phyloP scores from a whole-genome alignment of 2,329 filamentous ascomycete genomes.

The Cryphonectria naterciae region DNA sequence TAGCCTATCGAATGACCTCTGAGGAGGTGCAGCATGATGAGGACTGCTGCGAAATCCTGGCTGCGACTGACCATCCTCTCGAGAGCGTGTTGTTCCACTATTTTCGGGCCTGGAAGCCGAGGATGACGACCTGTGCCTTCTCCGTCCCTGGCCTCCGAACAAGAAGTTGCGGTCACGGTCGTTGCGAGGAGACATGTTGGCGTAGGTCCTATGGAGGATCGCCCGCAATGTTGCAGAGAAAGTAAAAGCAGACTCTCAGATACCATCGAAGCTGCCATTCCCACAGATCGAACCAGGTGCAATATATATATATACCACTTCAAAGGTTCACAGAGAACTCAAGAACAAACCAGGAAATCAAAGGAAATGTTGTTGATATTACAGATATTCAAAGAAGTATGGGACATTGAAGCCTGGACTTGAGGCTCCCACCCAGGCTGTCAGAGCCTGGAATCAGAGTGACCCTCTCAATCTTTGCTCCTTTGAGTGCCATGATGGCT shows the following conservation, averaged over 20 bases:
- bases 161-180: constrained; percentile 11
- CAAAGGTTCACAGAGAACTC: not conserved
- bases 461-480: not conserved
- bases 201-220: not conserved
- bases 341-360: not conserved
- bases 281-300: not conserved
- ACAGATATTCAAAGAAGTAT: not conserved
- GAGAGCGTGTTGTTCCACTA: not conserved
- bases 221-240: not conserved
- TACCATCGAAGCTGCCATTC: not conserved
- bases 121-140: constrained; percentile 17
- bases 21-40: not conserved
- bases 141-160: constrained; percentile 8
- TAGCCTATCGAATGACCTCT: constrained; percentile 18
- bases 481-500: not conserved
- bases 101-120: constrained; percentile 15
- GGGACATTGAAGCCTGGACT: not conserved
- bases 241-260: not conserved
- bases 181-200: constrained; percentile 12
- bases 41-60: not conserved
- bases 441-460: not conserved
- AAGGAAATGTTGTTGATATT: not conserved
- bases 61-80: not conserved
- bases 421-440: not conserved
- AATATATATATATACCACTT: not conserved